Conservation (phyloP, 2,329 filamentous ascomycete genomes). For the Talaromyces amestolkiae region DNA sequence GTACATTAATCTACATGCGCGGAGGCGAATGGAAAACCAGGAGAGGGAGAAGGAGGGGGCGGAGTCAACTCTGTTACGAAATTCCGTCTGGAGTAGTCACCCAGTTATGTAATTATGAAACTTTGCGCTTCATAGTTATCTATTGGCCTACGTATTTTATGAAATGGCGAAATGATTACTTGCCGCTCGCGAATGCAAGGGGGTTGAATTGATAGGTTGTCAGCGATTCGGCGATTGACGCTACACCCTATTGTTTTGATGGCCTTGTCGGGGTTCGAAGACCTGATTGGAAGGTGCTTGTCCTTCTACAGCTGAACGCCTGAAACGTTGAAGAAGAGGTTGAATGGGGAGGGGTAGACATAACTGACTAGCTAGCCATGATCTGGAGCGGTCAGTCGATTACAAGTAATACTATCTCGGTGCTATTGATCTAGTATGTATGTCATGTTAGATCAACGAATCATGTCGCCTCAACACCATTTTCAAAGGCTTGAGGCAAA, state of each 20-base stretch:
- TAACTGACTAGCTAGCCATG: not conserved
- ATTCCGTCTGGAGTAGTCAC: not conserved
- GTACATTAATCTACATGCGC: conserved; percentile 11
- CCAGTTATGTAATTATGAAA: not conserved
- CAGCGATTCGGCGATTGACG: conserved; percentile 3
- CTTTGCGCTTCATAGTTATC: not conserved
- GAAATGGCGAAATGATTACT: not conserved
- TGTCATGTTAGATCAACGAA: conserved; percentile 3
- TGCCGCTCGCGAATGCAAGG: conserved; percentile 7
- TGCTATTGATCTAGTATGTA: not conserved
- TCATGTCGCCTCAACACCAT: not conserved
- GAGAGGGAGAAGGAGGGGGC: not conserved
- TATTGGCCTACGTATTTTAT: not conserved
- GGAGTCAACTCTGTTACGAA: not conserved
- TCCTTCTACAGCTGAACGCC: not conserved
- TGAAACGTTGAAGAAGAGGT: not conserved
- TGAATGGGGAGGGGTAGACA: conserved; percentile 2
- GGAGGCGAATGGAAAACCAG: conserved; percentile 8
- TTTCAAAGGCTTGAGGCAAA: not conserved
- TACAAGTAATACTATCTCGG: not conserved
- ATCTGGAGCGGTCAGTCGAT: conserved; percentile 2
- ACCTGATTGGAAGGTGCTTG: not conserved
- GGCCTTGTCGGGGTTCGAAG: not conserved
- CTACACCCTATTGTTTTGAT: not conserved
- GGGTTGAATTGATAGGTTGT: conserved; percentile 1